Evolutionary conservation across 768 basidiomycete genomes (phyloP).

Genomic region (Hemileccinum rubropunctum): DNA sequence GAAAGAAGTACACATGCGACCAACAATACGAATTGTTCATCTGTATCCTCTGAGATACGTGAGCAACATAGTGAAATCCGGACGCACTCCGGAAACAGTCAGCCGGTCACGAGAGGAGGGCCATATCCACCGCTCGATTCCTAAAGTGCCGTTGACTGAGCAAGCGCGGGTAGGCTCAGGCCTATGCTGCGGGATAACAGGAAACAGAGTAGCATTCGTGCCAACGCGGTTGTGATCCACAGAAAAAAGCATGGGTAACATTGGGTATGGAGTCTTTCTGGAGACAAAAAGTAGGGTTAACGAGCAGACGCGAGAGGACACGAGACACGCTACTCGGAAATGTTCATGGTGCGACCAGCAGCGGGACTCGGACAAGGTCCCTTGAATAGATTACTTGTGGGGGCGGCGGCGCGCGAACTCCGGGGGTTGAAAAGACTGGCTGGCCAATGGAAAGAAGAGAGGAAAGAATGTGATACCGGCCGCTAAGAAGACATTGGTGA

Average conservation of each 20-base stretch:
- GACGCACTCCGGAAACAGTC: constrained; percentile 17
- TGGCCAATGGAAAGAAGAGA: constrained; percentile 7
- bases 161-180: constrained; percentile 36
- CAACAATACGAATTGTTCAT: constrained; percentile 13
- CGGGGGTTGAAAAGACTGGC: constrained; percentile 10
- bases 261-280: background rate
- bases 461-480: constrained; percentile 9
- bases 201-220: constrained; percentile 18
- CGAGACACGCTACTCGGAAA: constrained; percentile 21
- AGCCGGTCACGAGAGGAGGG: constrained; percentile 28
- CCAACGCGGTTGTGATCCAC: constrained; percentile 23
- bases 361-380: constrained; percentile 30
- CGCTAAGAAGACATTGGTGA: constrained; percentile 10
- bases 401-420: constrained; percentile 39
- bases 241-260: constrained; percentile 10
- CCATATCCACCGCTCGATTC: constrained; percentile 39
- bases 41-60: constrained; percentile 7
- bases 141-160: constrained; percentile 42
- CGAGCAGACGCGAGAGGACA: constrained; percentile 19
- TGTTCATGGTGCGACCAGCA: constrained; percentile 39
- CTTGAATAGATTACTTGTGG: constrained; percentile 37
- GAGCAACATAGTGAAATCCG: constrained; percentile 1
- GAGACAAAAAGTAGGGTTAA: constrained; percentile 14
- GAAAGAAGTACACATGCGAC: constrained; percentile 9
- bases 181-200: constrained; percentile 30